Evolutionary conservation across 73 alveolate genomes (phyloP).

Genomic region (Paramecium tetraurelia): DNA sequence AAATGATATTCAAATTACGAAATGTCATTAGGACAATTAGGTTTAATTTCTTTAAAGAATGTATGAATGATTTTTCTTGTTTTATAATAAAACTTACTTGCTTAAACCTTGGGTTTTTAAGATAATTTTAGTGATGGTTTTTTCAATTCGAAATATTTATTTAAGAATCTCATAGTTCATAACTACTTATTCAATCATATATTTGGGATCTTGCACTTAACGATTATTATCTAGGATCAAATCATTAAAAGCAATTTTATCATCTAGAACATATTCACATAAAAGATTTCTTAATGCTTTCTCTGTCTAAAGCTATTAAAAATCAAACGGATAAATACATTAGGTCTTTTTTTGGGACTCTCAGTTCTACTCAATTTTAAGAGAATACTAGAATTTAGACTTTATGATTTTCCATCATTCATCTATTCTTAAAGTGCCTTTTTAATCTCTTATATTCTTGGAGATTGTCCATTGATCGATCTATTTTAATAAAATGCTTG

Average conservation of each 20-base stretch:
- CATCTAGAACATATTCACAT: background rate
- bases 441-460: background rate
- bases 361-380: background rate
- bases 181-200: slow-evolving; percentile 31
- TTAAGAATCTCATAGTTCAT: background rate
- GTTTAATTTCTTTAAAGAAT: slow-evolving; percentile 40
- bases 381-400: background rate
- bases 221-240: background rate
- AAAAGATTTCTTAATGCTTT: slow-evolving; percentile 16
- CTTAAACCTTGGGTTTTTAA: slow-evolving; percentile 19
- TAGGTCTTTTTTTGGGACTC: background rate
- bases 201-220: background rate
- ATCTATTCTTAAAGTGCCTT: background rate
- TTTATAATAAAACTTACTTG: background rate
- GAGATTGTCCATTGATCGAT: background rate
- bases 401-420: background rate
- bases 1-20: background rate
- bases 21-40: slow-evolving; percentile 43
- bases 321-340: background rate
- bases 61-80: slow-evolving; percentile 31
- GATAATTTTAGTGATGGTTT: background rate
- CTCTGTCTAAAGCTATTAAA: background rate
- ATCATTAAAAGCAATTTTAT: background rate
- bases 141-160: background rate
- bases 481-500: background rate